These are phyloP conservation scores for Thuidium tamariscinum DNA, from an alignment of 225 moss, liverwort and hornwort genomes.

Conservation along the genomic window DNA sequence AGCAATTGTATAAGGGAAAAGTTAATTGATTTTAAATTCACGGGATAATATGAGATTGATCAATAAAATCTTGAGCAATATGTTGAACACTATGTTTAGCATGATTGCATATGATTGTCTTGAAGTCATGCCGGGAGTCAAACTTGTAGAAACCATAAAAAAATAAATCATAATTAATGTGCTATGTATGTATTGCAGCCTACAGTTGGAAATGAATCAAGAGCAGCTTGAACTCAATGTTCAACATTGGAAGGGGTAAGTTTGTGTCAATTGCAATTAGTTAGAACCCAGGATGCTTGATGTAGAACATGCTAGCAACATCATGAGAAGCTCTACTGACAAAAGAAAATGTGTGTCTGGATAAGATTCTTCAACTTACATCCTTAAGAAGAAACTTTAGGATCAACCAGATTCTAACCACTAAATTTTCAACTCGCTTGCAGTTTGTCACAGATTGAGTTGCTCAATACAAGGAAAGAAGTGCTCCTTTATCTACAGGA, in stretches of 20 bases:
- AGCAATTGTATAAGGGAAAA: no score
- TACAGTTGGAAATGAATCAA: neutral
- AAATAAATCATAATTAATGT: neutral
- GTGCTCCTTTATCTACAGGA: neutral
- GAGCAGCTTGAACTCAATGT: neutral
- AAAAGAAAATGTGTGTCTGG: neutral
- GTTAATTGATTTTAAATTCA: no score
- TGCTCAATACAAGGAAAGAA: neutral
- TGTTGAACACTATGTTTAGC: no score
- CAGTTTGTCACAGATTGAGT: neutral
- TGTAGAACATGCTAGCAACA: neutral
- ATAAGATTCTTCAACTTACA: neutral
- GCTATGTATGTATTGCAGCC: neutral
- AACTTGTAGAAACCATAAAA: no score
- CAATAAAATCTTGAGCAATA: no score
- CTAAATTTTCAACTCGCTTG: neutral
- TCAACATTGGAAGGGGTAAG: neutral
- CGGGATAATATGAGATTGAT: no score
- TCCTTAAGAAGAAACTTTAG: neutral
- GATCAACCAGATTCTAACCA: neutral
- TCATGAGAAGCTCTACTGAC: neutral
- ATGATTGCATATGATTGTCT: no score
- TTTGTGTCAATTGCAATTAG: neutral
- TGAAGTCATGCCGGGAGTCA: no score
- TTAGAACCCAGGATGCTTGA: neutral